Evolutionary conservation across 2,329 filamentous ascomycete species (phyloP), one percentile per base, ranked within the genome.

Genomic region (Hypoxylon sp.): DNA sequence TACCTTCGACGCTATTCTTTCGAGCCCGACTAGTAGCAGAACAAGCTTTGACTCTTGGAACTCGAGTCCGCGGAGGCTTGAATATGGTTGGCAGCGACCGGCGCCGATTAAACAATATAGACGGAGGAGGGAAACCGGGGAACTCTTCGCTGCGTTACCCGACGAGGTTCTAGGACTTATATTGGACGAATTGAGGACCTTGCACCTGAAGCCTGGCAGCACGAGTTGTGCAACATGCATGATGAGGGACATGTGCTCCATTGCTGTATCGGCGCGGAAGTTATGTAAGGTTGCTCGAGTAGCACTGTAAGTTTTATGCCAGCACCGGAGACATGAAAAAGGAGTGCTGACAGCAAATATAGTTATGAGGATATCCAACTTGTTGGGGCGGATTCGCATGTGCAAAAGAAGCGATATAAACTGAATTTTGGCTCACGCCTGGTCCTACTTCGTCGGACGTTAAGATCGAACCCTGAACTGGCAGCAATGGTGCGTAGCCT

Each of bases 181-280:
- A n/a, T 73, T 90, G 35, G 82, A 82, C 42, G 82, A 85, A 59
- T 78, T 91, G 17, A 86, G 83, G 73, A 79, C 81, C 39, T 75
- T 83, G 13, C 89, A 91, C 73, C 74, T 90, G 11, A 78, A 76
- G 5, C 74, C 78, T 13, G 78, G 79, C 2, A 86, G 83, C 69
- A 78, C 79, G 35, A 89, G 87, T 76, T 91, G 89, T 74, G 83
- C 87, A 14, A 90, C 89, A 17, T 91, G 89, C 76, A 90, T 87
- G 86, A 89, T 89, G 86, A 83, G 89, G 53, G 88, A 91, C 72
- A 78, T 85, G 31, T 86, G 84, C 70, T 83, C 83, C 46, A 75
- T 90, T 44, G 82, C 84, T 10, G 63, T 87, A 10, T 81, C 82
- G 39, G 85, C 83, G 14, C 83, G 82, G 67, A 88, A 85, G 72